Evolutionary conservation across 2,329 filamentous ascomycete genomes (phyloP).

Genomic region (Trichoderma sp.): DNA sequence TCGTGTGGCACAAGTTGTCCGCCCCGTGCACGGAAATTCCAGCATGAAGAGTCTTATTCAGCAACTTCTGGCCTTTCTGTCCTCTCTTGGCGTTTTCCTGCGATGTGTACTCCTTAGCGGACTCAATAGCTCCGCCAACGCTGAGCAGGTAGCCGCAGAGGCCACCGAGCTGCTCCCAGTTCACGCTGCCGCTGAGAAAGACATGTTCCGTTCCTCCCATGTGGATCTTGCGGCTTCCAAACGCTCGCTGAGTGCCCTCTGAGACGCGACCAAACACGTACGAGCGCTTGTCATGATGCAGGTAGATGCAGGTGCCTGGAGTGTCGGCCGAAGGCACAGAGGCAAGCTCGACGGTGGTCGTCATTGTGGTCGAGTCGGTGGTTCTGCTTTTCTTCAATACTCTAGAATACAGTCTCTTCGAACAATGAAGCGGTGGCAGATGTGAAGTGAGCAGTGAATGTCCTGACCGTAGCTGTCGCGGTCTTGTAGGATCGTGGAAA

Average conservation of each 20-base stretch:
- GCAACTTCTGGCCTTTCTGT: slow-evolving; percentile 43
- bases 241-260: slow-evolving; percentile 83
- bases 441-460: not conserved
- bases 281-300: slow-evolving; percentile 79
- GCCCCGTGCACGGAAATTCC: slow-evolving; percentile 74
- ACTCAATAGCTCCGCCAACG: slow-evolving; percentile 68
- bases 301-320: slow-evolving; percentile 72
- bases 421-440: not conserved
- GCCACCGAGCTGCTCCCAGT: slow-evolving; percentile 79
- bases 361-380: slow-evolving; percentile 58
- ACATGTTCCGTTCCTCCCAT: slow-evolving; percentile 72
- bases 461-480: not conserved
- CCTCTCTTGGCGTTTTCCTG: slow-evolving; percentile 48
- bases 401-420: slow-evolving; percentile 30
- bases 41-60: slow-evolving; percentile 34
- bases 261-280: slow-evolving; percentile 84
- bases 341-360: slow-evolving; percentile 72
- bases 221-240: slow-evolving; percentile 68
- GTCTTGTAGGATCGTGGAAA: not conserved
- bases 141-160: slow-evolving; percentile 85
- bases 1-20: slow-evolving; percentile 75
- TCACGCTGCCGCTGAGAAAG: slow-evolving; percentile 78
- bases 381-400: not conserved
- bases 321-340: slow-evolving; percentile 88
- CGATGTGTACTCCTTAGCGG: slow-evolving; percentile 48